Evolutionary conservation across 1,284 basidiomycete species (phyloP).

Genomic region (Schizophyllum amplum): DNA sequence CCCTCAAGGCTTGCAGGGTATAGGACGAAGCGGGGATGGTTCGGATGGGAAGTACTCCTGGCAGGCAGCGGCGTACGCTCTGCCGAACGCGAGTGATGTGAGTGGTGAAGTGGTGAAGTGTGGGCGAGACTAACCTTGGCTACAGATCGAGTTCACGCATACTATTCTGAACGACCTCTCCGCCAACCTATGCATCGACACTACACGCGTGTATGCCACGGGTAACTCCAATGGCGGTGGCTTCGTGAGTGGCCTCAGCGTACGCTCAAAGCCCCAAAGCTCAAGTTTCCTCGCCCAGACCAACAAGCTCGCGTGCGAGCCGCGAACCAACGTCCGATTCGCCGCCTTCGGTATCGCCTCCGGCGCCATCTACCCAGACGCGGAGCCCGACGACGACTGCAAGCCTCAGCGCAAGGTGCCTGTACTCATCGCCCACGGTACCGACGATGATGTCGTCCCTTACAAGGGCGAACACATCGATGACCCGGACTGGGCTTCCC

Average conservation of each 20-base stretch:
- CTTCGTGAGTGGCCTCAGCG: not conserved
- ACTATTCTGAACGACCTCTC: conserved; percentile 9
- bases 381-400: conserved; percentile 8
- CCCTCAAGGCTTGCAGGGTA: conserved; percentile 12
- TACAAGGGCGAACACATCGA: conserved; percentile 12
- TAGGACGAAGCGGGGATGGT: conserved; percentile 11
- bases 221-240: conserved; percentile 14
- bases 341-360: conserved; percentile 16
- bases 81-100: conserved; percentile 15
- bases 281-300: conserved; percentile 12
- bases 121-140: not conserved
- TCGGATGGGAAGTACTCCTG: conserved; percentile 9
- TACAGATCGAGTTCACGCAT: conserved; percentile 14
- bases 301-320: conserved; percentile 16
- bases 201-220: conserved; percentile 14
- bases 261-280: not conserved
- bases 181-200: conserved; percentile 15
- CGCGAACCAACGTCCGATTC: conserved; percentile 11
- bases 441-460: conserved; percentile 12
- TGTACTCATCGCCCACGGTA: conserved; percentile 14
- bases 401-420: conserved; percentile 11
- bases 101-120: not conserved
- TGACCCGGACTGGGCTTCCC: conserved; percentile 9
- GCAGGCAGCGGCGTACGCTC: conserved; percentile 14
- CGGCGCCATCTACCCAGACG: conserved; percentile 13